Conservation (phyloP, 805 yeast species). For the Wickerhamomyces xylosicus region DNA sequence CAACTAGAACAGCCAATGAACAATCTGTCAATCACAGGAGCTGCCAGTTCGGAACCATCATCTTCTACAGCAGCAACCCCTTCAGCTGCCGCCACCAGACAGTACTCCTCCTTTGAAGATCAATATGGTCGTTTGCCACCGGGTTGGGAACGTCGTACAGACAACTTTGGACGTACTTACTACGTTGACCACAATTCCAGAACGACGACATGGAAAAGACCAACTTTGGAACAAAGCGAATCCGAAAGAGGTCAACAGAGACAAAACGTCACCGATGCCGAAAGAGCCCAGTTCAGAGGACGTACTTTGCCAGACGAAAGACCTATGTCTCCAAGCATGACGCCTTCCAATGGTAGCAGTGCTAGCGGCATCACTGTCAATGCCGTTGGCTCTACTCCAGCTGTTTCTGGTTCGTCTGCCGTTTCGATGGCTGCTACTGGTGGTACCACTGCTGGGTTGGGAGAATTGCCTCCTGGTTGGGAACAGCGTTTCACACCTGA, state of each 20-base stretch:
- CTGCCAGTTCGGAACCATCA: constrained; percentile 15
- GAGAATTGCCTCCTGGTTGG: constrained; percentile 98
- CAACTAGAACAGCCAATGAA: constrained; percentile 4
- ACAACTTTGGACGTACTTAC: constrained; percentile 93
- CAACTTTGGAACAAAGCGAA: constrained; percentile 74
- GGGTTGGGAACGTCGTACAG: constrained; percentile 99
- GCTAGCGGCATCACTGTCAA: constrained; percentile 37
- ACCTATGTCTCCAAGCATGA: constrained; percentile 19
- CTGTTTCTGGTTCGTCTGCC: constrained; percentile 43
- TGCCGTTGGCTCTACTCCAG: constrained; percentile 33
- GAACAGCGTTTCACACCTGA: constrained; percentile 97
- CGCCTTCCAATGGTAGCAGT: constrained; percentile 17
- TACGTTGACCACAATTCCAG: constrained; percentile 97
- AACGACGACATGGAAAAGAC: constrained; percentile 99
- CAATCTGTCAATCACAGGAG: constrained; percentile 7
- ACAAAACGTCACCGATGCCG: constrained; percentile 69
- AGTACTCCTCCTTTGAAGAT: constrained; percentile 90
- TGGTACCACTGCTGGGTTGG: constrained; percentile 90
- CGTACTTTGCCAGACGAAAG: constrained; percentile 75
- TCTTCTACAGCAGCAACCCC: constrained; percentile 1
- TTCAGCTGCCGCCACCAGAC: constrained; percentile 30
- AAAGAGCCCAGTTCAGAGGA: constrained; percentile 82
- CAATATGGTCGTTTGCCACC: constrained; percentile 94
- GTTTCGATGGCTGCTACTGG: constrained; percentile 62
- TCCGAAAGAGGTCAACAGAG: constrained; percentile 48